Evolutionary conservation across 805 yeast species (phyloP).

Genomic region (Metschnikowia picachoensis): DNA sequence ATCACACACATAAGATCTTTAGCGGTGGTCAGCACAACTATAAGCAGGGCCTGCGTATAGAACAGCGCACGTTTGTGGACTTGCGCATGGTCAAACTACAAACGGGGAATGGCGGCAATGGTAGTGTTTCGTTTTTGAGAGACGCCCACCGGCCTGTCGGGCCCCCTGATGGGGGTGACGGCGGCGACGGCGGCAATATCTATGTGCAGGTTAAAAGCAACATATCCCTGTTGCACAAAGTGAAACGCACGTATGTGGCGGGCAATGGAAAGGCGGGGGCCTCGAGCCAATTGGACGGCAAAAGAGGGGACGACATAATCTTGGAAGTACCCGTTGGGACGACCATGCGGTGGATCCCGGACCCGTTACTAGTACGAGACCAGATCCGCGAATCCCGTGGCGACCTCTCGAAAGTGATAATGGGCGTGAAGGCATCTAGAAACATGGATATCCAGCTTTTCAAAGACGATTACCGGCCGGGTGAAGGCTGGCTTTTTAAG

Average conservation of each 20-base stretch:
- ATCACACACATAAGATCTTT: slow-evolving; percentile 38
- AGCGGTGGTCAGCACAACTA: slow-evolving; percentile 26
- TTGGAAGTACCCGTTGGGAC: slow-evolving; percentile 93
- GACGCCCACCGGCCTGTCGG: slow-evolving; percentile 84
- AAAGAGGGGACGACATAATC: slow-evolving; percentile 71
- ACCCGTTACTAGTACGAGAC: slow-evolving; percentile 48
- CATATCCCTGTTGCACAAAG: slow-evolving; percentile 63
- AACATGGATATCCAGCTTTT: slow-evolving; percentile 48
- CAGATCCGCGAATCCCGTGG: slow-evolving; percentile 17
- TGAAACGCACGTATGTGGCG: slow-evolving; percentile 68
- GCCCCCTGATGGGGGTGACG: slow-evolving; percentile 99
- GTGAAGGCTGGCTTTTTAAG: slow-evolving; percentile 87
- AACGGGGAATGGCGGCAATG: slow-evolving; percentile 89
- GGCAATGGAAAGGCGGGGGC: slow-evolving; percentile 69
- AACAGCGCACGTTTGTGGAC: slow-evolving; percentile 41
- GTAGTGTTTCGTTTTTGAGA: slow-evolving; percentile 78
- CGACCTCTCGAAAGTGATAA: slow-evolving; percentile 17
- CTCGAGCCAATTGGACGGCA: slow-evolving; percentile 80
- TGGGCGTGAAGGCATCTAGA: slow-evolving; percentile 21
- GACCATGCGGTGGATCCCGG: slow-evolving; percentile 77
- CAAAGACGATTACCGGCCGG: slow-evolving; percentile 60
- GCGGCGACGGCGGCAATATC: slow-evolving; percentile 88
- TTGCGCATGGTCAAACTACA: slow-evolving; percentile 56
- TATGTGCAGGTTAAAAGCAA: slow-evolving; percentile 79
- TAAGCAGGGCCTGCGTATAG: slow-evolving; percentile 31